Conservation (phyloP, 768 basidiomycete species). For the Mycena maculata region DNA sequence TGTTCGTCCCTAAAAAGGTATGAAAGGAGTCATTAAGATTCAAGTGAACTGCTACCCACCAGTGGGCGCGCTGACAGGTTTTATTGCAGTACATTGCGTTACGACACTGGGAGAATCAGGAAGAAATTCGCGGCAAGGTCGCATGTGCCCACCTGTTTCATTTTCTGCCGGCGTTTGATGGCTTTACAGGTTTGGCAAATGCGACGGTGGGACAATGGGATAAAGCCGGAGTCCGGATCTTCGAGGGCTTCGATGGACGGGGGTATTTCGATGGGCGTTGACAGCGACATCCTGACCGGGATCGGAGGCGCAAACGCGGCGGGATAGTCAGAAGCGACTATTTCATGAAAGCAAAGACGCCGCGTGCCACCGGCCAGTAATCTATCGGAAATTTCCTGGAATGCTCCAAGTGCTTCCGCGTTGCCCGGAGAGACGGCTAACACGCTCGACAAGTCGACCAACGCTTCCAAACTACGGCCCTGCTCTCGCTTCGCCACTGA, state of each 20-base stretch:
- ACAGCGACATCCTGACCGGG: too few species aligned
- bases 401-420: not conserved
- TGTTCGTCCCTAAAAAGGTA: not conserved
- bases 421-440: not conserved
- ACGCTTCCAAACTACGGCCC: not conserved
- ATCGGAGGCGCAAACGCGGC: not conserved
- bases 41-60: not conserved
- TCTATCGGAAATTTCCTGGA: not conserved
- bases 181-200: too few species aligned
- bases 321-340: not conserved
- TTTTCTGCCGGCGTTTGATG: too few species aligned
- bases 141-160: too few species aligned
- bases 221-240: too few species aligned
- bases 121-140: too few species aligned
- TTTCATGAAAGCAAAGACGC: not conserved
- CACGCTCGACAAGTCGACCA: not conserved
- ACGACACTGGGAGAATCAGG: too few species aligned
- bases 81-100: not conserved
- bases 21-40: too few species aligned
- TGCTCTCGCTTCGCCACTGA: not conserved
- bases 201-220: too few species aligned
- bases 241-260: too few species aligned
- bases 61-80: not conserved
- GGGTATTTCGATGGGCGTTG: too few species aligned
- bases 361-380: not conserved